Evolutionary conservation across 2,329 filamentous ascomycete species (phyloP).

Genomic region (Aaosphaeria pasadenensis): DNA sequence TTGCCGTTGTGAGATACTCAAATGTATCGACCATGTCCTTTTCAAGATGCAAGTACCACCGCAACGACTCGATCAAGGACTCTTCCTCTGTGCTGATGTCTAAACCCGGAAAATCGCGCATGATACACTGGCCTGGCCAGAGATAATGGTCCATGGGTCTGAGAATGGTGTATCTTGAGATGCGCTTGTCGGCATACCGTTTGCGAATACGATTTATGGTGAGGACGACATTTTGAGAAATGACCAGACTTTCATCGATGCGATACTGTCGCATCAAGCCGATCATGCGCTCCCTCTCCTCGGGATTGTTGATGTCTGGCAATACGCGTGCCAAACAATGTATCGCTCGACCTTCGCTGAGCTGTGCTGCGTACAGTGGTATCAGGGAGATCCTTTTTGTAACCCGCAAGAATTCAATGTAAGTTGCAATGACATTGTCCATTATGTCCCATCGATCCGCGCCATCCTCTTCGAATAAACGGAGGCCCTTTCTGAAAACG

Average conservation of each 20-base stretch:
- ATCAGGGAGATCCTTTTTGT: conserved; percentile 73
- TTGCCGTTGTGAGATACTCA: conserved; percentile 69
- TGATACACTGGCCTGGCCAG: conserved; percentile 62
- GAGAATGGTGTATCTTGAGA: conserved; percentile 45
- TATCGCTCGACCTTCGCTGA: conserved; percentile 63
- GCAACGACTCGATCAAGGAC: conserved; percentile 73
- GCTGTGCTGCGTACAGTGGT: conserved; percentile 81
- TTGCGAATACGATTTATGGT: conserved; percentile 11
- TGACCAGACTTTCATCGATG: conserved; percentile 70
- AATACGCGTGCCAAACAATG: conserved; percentile 73
- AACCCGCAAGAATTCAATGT: conserved; percentile 75
- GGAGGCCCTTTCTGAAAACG: conserved; percentile 58
- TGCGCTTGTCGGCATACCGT: conserved; percentile 16
- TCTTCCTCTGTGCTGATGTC: conserved; percentile 62
- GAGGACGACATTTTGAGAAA: conserved; percentile 63
- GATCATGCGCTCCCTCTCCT: conserved; percentile 66
- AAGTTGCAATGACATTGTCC: conserved; percentile 76
- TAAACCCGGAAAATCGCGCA: conserved; percentile 61
- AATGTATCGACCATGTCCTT: conserved; percentile 62
- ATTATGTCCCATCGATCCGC: conserved; percentile 44
- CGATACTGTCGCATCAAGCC: conserved; percentile 71
- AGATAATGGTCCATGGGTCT: conserved; percentile 46
- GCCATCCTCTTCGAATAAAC: not conserved
- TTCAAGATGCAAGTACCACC: conserved; percentile 78
- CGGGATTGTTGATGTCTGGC: conserved; percentile 65